Evolutionary conservation across 1,284 basidiomycete genomes (phyloP).

Genomic region (Trametes pubescens): DNA sequence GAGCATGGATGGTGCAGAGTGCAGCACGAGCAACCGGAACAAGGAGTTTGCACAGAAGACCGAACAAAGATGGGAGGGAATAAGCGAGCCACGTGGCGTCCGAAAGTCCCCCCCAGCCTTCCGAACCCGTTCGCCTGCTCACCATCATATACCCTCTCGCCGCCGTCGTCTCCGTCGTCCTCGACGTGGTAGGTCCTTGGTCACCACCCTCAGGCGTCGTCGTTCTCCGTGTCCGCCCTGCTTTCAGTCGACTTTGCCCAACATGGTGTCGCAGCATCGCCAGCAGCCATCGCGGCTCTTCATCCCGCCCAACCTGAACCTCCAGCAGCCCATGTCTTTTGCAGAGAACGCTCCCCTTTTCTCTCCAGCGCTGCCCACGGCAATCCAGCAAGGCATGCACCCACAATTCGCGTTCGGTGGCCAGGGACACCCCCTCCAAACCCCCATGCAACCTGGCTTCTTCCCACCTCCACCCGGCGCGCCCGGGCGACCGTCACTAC

Average conservation of each 20-base stretch:
- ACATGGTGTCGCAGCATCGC: slow-evolving; percentile 39
- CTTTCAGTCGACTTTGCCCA: slow-evolving; percentile 4
- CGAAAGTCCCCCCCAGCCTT: neutral
- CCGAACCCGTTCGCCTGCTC: slow-evolving; percentile 1
- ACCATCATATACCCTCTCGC: slow-evolving; percentile 21
- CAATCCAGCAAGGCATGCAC: slow-evolving; percentile 65
- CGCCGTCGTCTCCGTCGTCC: neutral
- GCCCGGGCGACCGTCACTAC: slow-evolving; percentile 58
- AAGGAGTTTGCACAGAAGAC: neutral
- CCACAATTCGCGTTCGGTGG: slow-evolving; percentile 54
- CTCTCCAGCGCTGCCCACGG: slow-evolving; percentile 71
- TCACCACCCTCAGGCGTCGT: slow-evolving; percentile 2
- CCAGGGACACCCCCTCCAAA: slow-evolving; percentile 57
- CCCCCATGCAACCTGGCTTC: slow-evolving; percentile 75
- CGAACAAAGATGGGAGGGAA: neutral
- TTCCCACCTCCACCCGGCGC: slow-evolving; percentile 56
- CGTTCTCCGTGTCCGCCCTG: neutral
- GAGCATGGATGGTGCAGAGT: no score
- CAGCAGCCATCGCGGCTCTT: slow-evolving; percentile 46
- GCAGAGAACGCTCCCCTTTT: slow-evolving; percentile 54
- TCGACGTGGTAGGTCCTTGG: neutral
- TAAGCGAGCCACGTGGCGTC: slow-evolving; percentile 22
- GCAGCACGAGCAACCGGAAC: neutral
- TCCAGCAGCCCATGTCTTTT: slow-evolving; percentile 44
- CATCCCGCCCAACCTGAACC: slow-evolving; percentile 44